Base-by-base conservation (phyloP, 345 rosid species). In the Citrus cavaleriei region DNA sequence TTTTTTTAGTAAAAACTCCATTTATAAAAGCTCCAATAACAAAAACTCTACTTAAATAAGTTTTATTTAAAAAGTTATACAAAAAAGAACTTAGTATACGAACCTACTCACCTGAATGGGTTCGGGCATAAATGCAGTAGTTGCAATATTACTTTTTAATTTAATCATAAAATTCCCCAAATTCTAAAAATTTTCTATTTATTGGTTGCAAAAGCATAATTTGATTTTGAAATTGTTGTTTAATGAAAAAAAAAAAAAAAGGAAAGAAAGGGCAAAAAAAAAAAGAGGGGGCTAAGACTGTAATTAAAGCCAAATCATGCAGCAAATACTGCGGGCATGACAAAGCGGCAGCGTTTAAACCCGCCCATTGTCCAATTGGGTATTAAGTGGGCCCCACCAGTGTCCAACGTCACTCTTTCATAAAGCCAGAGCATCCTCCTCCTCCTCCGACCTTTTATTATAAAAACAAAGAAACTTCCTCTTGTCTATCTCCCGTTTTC, bases 361-460 rank as follows among this genome's bases (percentile, higher is more conserved):
- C 14, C 30, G 34, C n/a, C 42, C 71, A 57, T 57, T 12, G 63
- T 66, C 74, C 61, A 72, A 78, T 63, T 85, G 81, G 77, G 78
- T 75, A 76, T 78, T 68, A 57, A 80, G 59, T 13, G 87, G 72
- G 72, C 77, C 87, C 86, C 87, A 64, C 30, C 3, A 66, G 32
- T 19, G 72, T 22, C 67, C 84, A 65, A 70, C 68, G 55, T 18
- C 35, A 37, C 24, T 1, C 14, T 46, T 46, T 3, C 0, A 46
- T 0, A 22, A 1, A 24, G 14, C 70, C 77, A 66, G 59, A 24
- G 58, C 32, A 40, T 68, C 65, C 64, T 77, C 78, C 81, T 75
- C 76, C 80, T 74, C 40, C 27, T 2, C 1, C 54, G 1, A 25
- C 4, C 51, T 46, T 3, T 8, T 7, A 28, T 16, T 82, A 82